phyloP scores from a whole-genome alignment of 768 basidiomycete species.

The Amylocystis lapponica region DNA sequence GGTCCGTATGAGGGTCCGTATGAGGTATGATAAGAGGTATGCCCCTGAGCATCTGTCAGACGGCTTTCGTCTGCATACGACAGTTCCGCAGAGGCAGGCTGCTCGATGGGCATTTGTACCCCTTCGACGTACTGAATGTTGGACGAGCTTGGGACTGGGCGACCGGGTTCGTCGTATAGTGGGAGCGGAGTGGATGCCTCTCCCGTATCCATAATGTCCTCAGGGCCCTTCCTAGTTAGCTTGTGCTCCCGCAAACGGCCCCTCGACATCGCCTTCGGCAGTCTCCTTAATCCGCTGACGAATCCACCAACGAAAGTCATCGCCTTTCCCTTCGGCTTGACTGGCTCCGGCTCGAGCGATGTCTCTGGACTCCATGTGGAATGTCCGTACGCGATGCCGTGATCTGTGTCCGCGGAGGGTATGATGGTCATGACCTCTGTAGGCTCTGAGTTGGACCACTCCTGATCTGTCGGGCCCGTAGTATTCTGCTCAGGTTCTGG shows the following conservation, averaged over 20 bases:
- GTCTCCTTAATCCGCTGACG: conserved; percentile 12
- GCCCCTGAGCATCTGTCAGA: background rate
- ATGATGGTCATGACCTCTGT: conserved; percentile 13
- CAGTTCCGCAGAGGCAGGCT: background rate
- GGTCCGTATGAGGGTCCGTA: background rate
- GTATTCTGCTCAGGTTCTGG: conserved; percentile 7
- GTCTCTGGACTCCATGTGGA: too few species aligned
- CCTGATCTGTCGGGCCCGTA: background rate
- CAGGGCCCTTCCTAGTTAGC: conserved; percentile 10
- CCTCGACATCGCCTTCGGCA: conserved; percentile 13
- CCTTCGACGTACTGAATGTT: conserved; percentile 12
- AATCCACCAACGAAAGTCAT: conserved; percentile 22
- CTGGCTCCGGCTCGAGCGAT: too few species aligned
- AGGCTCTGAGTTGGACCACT: conserved; percentile 1
- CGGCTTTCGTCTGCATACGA: conserved; percentile 1
- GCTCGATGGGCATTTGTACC: conserved; percentile 5
- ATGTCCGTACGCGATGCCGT: background rate
- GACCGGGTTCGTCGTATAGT: conserved; percentile 12
- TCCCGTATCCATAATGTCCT: background rate
- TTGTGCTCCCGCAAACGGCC: conserved; percentile 10
- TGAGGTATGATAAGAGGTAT: conserved; percentile 3
- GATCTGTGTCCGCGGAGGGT: background rate
- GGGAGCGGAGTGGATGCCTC: conserved; percentile 6
- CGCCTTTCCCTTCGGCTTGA: conserved; percentile 6
- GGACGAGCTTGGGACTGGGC: conserved; percentile 10